Evolutionary conservation across 2,329 filamentous ascomycete species (phyloP), one percentile per base, ranked within the genome.

Genomic region (Colletotrichum godetiae): DNA sequence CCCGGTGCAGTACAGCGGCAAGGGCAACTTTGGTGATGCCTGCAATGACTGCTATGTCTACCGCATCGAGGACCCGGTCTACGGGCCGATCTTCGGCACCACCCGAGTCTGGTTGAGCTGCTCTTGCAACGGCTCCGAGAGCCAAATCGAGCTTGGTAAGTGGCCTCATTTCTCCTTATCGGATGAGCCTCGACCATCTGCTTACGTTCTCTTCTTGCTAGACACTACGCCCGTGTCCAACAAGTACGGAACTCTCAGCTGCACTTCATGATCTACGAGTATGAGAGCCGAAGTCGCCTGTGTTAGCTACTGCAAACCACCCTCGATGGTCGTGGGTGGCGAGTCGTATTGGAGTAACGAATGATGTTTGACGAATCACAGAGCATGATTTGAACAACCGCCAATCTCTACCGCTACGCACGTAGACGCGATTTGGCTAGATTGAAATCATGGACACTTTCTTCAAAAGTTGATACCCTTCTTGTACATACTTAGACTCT

Each of bases 11-110:
- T 72, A 46, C 49, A 37, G 22, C 37, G 69, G 49, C 62, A 64
- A 69, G 12, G 75, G 74, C 46, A 64, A 76, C 33, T 73, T 74
- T 22, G 74, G 76, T 15, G 79, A 80, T 19, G 77, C 75, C 64
- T 82, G 80, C 75, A 59, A 63, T 29, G 70, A 68, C 8, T 73
- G 73, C 29, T 60, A 72, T 52, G 68, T 62, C 5, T 66, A 74
- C 53, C 60, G 80, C 24, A 46, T 74, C 13, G 60, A 46, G 7
- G 64, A 74, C 35, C 64, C 69, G 1, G 55, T 73, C 27, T 70
- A 68, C 15, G 66, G 58, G 6, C 61, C 61, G 46, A 27, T 64
- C n/a, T 73, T 68, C 27, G 70, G 70, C 2, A 61, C 60, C n/a
- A 64, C 55, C n/a, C 56, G 58, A 5, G 59, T 55, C 31, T 73